Base-by-base conservation (phyloP, 148 eudicot genomes). In the Drosera capensis region DNA sequence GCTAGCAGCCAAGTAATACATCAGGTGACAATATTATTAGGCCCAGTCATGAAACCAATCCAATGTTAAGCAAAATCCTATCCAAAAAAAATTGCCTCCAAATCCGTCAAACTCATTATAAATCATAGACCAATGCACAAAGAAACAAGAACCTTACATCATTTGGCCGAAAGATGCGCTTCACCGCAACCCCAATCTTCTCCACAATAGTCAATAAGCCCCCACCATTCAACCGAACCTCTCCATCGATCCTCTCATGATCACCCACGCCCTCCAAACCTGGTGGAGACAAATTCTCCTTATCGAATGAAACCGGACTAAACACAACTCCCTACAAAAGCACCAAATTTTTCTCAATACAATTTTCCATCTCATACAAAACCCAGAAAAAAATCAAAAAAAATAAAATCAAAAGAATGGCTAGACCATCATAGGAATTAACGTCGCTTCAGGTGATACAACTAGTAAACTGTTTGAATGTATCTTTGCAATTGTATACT, bases 281-380 rank as follows among this genome's bases (percentile, higher is more conserved):
- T 0, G 46, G 14, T 0, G 56, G 43, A 12, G 51, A 15, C 13
- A 73, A 43, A 62, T 54, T 55, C 24, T 75, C 84, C 7, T 72
- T 19, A 41, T 68, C 56, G 60, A 77, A 84, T 11, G 74, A 60
- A 48, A 90, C 64, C 0, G 97, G 87, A 46, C 68, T 75, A 47
- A 90, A 90, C 3, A 84, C 77, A 28, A 53, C 48, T 21, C 95
- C 97, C 94, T 86, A 44, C 14, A 57, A 55, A 35, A 25, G 26
- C 34, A 19, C 25, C 6, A 23, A 23, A 45, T 45, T 2, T 14
- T 17, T 8, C n/a, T 1, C 2, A 41, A 2, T 11, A 14, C 45
- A 19, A 41, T 14, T 14, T 24, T 24, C n/a, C n/a, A n/a, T n/a
- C n/a, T n/a, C n/a, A n/a, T n/a, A n/a, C n/a, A n/a, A n/a, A n/a